phyloP scores from a whole-genome alignment of 2,329 filamentous ascomycete species.

The Phialophora tarda region DNA sequence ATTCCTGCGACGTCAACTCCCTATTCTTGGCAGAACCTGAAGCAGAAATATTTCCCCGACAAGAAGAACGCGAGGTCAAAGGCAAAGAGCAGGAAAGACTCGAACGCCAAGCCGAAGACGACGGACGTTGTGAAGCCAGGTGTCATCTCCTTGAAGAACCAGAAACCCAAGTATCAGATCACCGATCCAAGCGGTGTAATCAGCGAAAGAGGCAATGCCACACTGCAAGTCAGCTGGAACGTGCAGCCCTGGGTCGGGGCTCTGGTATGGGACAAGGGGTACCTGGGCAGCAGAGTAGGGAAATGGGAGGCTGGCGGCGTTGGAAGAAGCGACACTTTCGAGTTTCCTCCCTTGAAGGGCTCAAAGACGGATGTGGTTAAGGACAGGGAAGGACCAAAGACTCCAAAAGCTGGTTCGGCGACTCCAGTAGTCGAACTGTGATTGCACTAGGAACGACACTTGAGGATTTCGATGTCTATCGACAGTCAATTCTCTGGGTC shows the following conservation, averaged over 20 bases:
- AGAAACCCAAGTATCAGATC: slow-evolving; percentile 96
- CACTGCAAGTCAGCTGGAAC: slow-evolving; percentile 87
- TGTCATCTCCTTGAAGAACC: slow-evolving; percentile 76
- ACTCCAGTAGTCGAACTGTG: slow-evolving; percentile 35
- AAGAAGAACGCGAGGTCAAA: slow-evolving; percentile 40
- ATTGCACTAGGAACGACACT: not conserved
- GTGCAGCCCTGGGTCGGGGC: slow-evolving; percentile 95
- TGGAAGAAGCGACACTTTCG: slow-evolving; percentile 59
- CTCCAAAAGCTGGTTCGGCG: slow-evolving; percentile 33
- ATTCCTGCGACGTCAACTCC: slow-evolving; percentile 69
- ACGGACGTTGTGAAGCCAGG: slow-evolving; percentile 54
- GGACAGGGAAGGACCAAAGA: slow-evolving; percentile 34
- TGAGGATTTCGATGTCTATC: not conserved
- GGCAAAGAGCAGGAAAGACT: slow-evolving; percentile 34
- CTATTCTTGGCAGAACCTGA: slow-evolving; percentile 49
- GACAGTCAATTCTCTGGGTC: not conserved
- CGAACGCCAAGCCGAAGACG: slow-evolving; percentile 34
- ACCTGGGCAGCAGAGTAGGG: slow-evolving; percentile 55
- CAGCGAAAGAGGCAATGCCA: slow-evolving; percentile 73
- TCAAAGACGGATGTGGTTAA: slow-evolving; percentile 32
- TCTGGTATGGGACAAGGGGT: slow-evolving; percentile 73
- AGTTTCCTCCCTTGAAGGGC: slow-evolving; percentile 62
- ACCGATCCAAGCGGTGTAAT: slow-evolving; percentile 84
- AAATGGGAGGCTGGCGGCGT: slow-evolving; percentile 58
- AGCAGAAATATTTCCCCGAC: slow-evolving; percentile 45